Percentiles rank a stretch among this genome's conserved stretches.
phyloP scores from a whole-genome alignment of 1,284 basidiomycete genomes.

The Naganishia cerealis region DNA sequence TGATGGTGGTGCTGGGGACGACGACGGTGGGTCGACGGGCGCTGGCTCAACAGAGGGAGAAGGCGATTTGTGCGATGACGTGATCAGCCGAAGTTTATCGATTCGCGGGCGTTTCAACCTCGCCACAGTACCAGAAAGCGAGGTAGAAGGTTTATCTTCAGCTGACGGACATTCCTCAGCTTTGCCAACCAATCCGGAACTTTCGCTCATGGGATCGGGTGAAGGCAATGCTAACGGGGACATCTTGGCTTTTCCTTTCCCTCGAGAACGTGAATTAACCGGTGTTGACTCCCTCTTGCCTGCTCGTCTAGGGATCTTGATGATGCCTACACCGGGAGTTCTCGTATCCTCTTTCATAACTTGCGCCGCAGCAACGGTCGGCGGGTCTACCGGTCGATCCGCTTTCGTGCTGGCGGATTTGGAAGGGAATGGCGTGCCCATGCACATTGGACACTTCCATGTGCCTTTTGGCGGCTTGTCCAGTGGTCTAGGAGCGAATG shows the following conservation, averaged over 20 bases:
- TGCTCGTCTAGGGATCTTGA: background rate
- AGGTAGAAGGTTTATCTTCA: background rate
- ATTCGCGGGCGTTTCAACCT: slow-evolving; percentile 13
- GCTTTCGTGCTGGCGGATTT: slow-evolving; percentile 1
- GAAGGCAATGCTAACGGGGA: background rate
- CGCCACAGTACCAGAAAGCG: background rate
- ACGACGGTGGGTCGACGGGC: slow-evolving; percentile 34
- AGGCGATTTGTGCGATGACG: slow-evolving; percentile 30
- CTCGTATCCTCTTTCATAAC: background rate
- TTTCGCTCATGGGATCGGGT: background rate
- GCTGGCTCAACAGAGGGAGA: slow-evolving; percentile 33
- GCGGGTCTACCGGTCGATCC: background rate
- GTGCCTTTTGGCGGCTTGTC: slow-evolving; percentile 65
- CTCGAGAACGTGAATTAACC: background rate
- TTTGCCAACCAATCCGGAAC: background rate
- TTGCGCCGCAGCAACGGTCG: background rate
- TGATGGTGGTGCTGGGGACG: slow-evolving; percentile 31
- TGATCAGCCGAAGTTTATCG: slow-evolving; percentile 11
- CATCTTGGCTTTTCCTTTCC: slow-evolving; percentile 5
- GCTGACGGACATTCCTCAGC: background rate
- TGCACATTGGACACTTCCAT: slow-evolving; percentile 40
- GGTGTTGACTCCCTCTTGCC: slow-evolving; percentile 1
- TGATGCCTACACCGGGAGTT: background rate
- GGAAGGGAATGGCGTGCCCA: slow-evolving; percentile 8
- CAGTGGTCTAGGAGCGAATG: slow-evolving; percentile 56